Base-by-base conservation (phyloP, 805 yeast species). In the Saccharomycopsis babjevae region DNA sequence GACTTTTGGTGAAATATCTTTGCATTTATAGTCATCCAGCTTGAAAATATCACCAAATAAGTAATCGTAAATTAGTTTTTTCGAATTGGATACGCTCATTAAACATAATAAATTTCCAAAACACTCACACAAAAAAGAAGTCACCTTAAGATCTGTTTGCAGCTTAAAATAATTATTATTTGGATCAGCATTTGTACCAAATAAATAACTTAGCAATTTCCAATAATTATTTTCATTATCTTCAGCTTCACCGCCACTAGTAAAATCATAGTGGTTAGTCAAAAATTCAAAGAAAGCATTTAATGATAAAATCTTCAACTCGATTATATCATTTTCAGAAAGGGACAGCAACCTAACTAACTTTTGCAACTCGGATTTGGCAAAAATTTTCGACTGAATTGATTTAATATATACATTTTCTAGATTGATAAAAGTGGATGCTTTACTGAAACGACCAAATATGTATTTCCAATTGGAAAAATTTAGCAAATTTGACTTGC, bases 191-290 rank as follows among this genome's bases (percentile, higher is more conserved):
- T 30, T 16, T 13, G 32, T 30, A 11, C 64, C 64, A 62, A 62
- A 62, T 28, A 62, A 50, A 32, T 57, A 57, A n/a, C 16, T 8
- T 25, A 62, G 46, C 46, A 62, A 57, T 11, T 59, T 60, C 64
- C 60, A 57, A 22, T 46, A 46, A 46, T 46, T 46, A 25, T 46
- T 46, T 6, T 46, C 52, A 22, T 25, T 11, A 46, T 46, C 32
- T 46, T 46, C 52, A 8, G 3, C 25, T 46, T 46, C 52, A 57
- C 60, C 55, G 38, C 60, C 30, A 8, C 62, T 62, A 15, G 60
- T 42, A 20, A 57, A 57, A 50, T 59, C 60, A 57, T 54, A 62
- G 43, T 62, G 57, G 16, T 16, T 46, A 3, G 52, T 46, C 32
- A 46, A 46, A 36, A 46, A 54, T 18, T 59, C 57, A 30, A 54